Evolutionary conservation across 225 moss, liverwort and hornwort species (phyloP).

Genomic region (Lunularia cruciata): DNA sequence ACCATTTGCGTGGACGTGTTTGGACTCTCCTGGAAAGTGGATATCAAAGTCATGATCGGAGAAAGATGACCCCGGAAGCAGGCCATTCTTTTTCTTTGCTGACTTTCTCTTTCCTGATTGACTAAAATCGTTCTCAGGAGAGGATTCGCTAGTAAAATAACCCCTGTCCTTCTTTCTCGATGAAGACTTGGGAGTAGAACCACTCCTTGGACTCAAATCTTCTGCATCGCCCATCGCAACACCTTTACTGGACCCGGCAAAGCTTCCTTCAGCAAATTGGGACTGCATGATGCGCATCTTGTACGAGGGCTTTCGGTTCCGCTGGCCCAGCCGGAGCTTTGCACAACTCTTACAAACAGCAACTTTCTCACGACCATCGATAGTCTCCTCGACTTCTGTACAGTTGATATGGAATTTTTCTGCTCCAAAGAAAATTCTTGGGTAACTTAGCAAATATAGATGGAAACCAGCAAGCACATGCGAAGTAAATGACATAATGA

Average conservation of each 20-base stretch:
- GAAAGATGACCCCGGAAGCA: background rate
- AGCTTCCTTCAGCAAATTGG: constrained; percentile 24
- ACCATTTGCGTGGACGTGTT: constrained; percentile 1
- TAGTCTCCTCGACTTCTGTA: constrained; percentile 37
- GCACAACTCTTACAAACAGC: constrained; percentile 38
- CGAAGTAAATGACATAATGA: background rate
- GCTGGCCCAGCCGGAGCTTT: constrained; percentile 32
- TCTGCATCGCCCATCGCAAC: background rate
- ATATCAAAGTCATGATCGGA: background rate
- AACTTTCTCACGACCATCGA: constrained; percentile 31
- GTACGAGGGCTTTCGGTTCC: constrained; percentile 48
- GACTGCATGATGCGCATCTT: constrained; percentile 41
- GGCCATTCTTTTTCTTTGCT: constrained; percentile 11
- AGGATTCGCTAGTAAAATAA: background rate
- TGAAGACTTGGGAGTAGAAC: constrained; percentile 2
- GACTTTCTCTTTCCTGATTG: constrained; percentile 9
- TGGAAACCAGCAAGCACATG: background rate
- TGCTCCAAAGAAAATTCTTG: constrained; percentile 13
- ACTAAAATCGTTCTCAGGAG: constrained; percentile 13
- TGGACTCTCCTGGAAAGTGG: background rate
- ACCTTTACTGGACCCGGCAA: background rate
- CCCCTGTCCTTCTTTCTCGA: constrained; percentile 14
- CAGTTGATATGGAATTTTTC: constrained; percentile 37
- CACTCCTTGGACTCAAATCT: background rate
- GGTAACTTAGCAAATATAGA: background rate